Base-by-base conservation (phyloP, 345 rosid genomes). In the Dipteronia dyeriana region DNA sequence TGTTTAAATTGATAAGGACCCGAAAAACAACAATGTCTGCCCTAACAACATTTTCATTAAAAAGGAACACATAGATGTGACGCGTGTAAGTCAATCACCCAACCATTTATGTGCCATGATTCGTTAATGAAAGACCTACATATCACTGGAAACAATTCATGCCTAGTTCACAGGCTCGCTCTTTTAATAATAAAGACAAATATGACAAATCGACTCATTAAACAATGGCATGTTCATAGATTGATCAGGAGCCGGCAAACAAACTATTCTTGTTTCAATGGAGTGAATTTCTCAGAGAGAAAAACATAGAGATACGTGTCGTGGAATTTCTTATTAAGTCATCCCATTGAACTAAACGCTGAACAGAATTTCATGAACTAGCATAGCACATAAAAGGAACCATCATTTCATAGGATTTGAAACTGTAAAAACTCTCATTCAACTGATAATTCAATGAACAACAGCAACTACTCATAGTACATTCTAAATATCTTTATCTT, bases 381-480 rank as follows among this genome's bases (percentile, higher is more conserved):
- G 4, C 56, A 73, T 25, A 41, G 45, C 9, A 41, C 45, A 2
- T 41, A 20, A 57, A 61, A 43, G 59, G 63, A 57, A 31, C 20
- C 6, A 26, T 25, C 25, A 45, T 43, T 61, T 61, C 59, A 62
- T 23, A 23, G 13, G 31, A 73, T 73, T 51, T 5, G 59, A 39
- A 73, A 9, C 17, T 43, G 57, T 9, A 73, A 26, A 23, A 62
- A 17, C 59, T 73, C 62, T 25, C 56, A 73, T 61, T 61, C 14
- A 43, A 73, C 59, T 73, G 56, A 73, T 73, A 26, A 61, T 62
- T 62, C 76, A 61, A 43, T 43, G 45, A 41, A 7, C 45, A 41
- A 41, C 45, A 7, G 66, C 39, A 73, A 61, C 68, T 61, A 41
- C 56, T 60, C 45, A 34, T 34, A 62, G 59, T 16, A 43, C 25